phyloP scores from a whole-genome alignment of 2,329 filamentous ascomycete genomes.

The Sporothrix brunneoviolacea region DNA sequence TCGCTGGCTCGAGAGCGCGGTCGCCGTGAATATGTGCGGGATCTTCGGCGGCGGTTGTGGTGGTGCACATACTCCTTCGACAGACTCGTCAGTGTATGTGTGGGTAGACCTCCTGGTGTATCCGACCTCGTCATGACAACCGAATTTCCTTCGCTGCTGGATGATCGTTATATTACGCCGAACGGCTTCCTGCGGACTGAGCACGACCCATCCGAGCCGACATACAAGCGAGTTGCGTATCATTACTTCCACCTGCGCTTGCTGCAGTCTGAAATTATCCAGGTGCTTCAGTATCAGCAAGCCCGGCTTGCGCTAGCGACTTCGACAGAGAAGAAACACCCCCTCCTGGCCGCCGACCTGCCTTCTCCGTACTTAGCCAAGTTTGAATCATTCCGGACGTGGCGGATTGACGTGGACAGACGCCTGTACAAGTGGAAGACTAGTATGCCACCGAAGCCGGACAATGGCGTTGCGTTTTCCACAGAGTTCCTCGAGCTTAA shows the following conservation, averaged over 20 bases:
- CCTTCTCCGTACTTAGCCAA: conserved; percentile 78
- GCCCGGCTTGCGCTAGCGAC: conserved; percentile 67
- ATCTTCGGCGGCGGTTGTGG: conserved; percentile 81
- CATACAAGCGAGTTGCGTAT: conserved; percentile 84
- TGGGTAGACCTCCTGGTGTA: conserved; percentile 87
- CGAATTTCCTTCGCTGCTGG: conserved; percentile 81
- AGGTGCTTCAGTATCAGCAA: conserved; percentile 89
- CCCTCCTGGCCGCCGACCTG: conserved; percentile 70
- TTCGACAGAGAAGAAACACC: conserved; percentile 54
- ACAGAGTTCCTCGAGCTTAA: conserved; percentile 89
- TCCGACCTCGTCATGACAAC: conserved; percentile 96
- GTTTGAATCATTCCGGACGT: conserved; percentile 80
- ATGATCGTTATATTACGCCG: conserved; percentile 81
- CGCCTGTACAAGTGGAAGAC: conserved; percentile 82
- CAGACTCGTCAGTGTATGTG: conserved; percentile 88
- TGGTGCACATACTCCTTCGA: conserved; percentile 97
- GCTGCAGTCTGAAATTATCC: conserved; percentile 88
- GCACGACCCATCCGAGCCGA: conserved; percentile 53
- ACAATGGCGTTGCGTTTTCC: conserved; percentile 84
- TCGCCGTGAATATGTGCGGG: conserved; percentile 75
- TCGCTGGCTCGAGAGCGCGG: conserved; percentile 44
- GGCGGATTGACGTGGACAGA: conserved; percentile 81
- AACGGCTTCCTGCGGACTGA: conserved; percentile 62
- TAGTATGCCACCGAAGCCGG: conserved; percentile 65
- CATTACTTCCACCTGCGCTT: conserved; percentile 88